A percentile compares a stretch with the other conserved stretches of the same genome.
Evolutionary conservation across 305 asterid species (phyloP).

Genomic region (Euphrasia arctica): DNA sequence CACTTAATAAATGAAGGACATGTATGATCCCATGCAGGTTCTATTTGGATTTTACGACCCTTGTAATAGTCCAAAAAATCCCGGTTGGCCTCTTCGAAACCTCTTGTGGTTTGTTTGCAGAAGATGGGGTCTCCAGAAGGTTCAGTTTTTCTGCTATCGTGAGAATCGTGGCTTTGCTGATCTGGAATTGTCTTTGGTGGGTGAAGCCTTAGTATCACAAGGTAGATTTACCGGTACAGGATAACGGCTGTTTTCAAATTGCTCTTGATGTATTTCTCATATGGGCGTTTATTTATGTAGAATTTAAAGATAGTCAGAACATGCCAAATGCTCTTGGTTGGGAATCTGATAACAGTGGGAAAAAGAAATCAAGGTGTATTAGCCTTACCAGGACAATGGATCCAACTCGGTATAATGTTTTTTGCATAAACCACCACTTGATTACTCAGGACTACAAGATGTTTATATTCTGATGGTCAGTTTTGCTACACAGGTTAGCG

Average conservation of each 20-base stretch:
- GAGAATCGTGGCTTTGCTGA: conserved; percentile 90
- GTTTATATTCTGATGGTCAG: conserved; percentile 20
- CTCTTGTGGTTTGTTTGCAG: conserved; percentile 58
- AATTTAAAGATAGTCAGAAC: conserved; percentile 39
- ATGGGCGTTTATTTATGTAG: conserved; percentile 33
- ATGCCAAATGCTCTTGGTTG: conserved; percentile 81
- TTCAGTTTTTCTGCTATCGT: conserved; percentile 74
- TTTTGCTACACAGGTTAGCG: conserved; percentile 60
- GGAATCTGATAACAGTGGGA: conserved; percentile 67
- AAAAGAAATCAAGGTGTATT: conserved; percentile 53
- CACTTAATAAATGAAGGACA: conserved; percentile 10
- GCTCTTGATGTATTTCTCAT: conserved; percentile 29
- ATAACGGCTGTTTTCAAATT: conserved; percentile 16
- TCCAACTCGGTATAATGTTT: conserved; percentile 63
- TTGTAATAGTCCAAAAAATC: conserved; percentile 71
- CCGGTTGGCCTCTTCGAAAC: conserved; percentile 97
- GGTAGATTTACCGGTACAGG: conserved; percentile 41
- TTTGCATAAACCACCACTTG: conserved; percentile 14
- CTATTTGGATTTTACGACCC: conserved; percentile 91
- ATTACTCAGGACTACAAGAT: conserved; percentile 17
- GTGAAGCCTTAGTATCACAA: conserved; percentile 69
- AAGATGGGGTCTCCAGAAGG: conserved; percentile 64
- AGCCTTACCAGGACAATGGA: conserved; percentile 89
- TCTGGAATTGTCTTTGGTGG: conserved; percentile 69
- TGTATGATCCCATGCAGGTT: conserved; percentile 43